Evolutionary conservation across 805 yeast genomes (phyloP).

Genomic region (Tetrapisispora fleetii): DNA sequence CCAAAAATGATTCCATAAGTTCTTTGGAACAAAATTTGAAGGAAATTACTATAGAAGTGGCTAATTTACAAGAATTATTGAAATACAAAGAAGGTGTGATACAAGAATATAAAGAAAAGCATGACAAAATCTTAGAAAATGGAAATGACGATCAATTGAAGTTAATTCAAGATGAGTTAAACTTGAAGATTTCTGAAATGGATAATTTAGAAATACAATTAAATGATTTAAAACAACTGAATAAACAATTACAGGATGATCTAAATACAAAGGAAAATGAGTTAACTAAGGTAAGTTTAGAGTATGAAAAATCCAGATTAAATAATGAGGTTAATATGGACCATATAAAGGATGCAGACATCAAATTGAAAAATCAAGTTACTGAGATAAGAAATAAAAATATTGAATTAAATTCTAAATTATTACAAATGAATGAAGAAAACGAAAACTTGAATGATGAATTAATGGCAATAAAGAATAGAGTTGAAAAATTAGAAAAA

Average conservation of each 20-base stretch:
- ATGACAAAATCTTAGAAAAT: neutral
- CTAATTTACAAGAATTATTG: neutral
- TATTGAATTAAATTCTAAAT: neutral
- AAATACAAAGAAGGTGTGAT: neutral
- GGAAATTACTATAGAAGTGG: conserved; percentile 1
- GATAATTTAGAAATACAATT: neutral
- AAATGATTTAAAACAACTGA: neutral
- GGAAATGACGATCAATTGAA: neutral
- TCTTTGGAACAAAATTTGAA: conserved; percentile 3
- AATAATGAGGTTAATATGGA: neutral
- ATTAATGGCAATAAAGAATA: neutral
- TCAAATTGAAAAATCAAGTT: neutral
- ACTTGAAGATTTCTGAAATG: neutral
- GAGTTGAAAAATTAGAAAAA: conserved; percentile 3
- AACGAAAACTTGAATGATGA: neutral
- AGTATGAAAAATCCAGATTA: conserved; percentile 1
- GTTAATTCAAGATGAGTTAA: neutral
- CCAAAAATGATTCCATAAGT: neutral
- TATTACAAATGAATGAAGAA: conserved; percentile 1
- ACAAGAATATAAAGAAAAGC: neutral
- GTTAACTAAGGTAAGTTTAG: neutral
- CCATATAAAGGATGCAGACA: neutral
- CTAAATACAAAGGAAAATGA: neutral
- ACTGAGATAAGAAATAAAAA: neutral
- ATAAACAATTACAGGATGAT: neutral